Conservation (phyloP, 2,329 filamentous ascomycete species). For the Colletotrichum tropicicola region DNA sequence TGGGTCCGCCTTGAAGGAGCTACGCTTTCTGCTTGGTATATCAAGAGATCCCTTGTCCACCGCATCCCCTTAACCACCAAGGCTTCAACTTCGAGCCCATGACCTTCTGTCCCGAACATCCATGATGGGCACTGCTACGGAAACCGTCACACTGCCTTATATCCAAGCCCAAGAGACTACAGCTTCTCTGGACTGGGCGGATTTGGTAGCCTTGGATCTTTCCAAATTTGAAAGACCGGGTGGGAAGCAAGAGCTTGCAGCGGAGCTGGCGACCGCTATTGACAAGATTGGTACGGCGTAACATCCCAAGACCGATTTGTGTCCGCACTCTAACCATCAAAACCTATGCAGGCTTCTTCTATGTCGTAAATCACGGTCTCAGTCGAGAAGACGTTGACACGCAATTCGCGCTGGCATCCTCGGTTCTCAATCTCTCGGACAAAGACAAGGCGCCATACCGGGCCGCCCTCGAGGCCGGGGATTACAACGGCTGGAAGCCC, state of each 20-base stretch:
- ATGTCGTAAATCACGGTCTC: constrained; percentile 69
- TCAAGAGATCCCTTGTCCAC: too few species aligned
- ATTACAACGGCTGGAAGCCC: constrained; percentile 65
- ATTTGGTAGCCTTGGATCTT: neutral
- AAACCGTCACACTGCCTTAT: neutral
- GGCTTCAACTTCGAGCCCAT: too few species aligned
- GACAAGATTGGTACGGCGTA: neutral
- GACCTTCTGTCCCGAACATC: too few species aligned
- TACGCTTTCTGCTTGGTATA: too few species aligned
- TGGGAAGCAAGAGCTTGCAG: neutral
- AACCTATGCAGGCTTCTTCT: constrained; percentile 51
- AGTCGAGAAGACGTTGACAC: constrained; percentile 63
- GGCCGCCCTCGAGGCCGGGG: constrained; percentile 55
- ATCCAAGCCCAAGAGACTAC: neutral
- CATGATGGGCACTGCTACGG: neutral
- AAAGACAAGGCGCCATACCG: constrained; percentile 67
- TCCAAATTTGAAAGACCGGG: neutral
- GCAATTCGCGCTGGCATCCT: constrained; percentile 67
- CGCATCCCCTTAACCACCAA: too few species aligned
- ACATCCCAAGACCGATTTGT: too few species aligned
- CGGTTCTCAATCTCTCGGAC: constrained; percentile 59
- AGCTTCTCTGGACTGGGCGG: neutral
- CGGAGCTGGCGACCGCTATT: neutral
- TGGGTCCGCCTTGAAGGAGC: too few species aligned
- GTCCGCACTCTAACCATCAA: too few species aligned